A percentile compares a stretch with the other conserved stretches of the same genome.
These are phyloP conservation scores for Podospora conica DNA, from an alignment of 495 filamentous ascomycete species.

Conservation along the genomic window DNA sequence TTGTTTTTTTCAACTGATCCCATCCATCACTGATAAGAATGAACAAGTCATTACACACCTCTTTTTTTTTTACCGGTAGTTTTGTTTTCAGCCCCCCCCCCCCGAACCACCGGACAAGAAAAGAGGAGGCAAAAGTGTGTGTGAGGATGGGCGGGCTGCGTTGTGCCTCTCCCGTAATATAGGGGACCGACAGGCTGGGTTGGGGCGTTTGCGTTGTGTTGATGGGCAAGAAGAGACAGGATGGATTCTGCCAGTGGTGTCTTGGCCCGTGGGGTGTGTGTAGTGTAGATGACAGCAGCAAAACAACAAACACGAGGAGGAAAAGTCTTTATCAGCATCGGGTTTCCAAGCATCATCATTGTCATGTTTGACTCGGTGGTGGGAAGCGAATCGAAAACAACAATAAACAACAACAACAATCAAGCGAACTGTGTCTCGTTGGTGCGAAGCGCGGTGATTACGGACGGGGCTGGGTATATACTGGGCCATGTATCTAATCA, in stretches of 20 bases:
- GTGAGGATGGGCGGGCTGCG: not conserved
- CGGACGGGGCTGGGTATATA: no score
- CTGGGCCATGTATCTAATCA: no score
- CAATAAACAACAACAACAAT: no score
- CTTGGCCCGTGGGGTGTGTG: not conserved
- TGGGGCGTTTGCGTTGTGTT: not conserved
- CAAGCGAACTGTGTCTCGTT: no score
- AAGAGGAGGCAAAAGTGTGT: not conserved
- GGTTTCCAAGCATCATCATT: not conserved
- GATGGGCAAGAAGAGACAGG: not conserved
- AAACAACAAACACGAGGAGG: not conserved
- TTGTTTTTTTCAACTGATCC: constrained; percentile 5
- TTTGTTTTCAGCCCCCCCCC: not conserved
- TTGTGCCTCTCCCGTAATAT: not conserved
- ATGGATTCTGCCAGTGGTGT: not conserved
- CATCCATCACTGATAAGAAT: constrained; percentile 15
- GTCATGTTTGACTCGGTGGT: no score
- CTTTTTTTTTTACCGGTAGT: no score
- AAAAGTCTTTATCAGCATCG: not conserved
- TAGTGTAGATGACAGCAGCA: not conserved
- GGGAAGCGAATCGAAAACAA: not conserved
- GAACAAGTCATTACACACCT: not conserved
- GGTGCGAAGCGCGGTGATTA: no score
- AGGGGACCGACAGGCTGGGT: not conserved
- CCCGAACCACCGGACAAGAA: not conserved